Evolutionary conservation across 768 basidiomycete species (phyloP).

Genomic region (Sistotremastrum suecicum): DNA sequence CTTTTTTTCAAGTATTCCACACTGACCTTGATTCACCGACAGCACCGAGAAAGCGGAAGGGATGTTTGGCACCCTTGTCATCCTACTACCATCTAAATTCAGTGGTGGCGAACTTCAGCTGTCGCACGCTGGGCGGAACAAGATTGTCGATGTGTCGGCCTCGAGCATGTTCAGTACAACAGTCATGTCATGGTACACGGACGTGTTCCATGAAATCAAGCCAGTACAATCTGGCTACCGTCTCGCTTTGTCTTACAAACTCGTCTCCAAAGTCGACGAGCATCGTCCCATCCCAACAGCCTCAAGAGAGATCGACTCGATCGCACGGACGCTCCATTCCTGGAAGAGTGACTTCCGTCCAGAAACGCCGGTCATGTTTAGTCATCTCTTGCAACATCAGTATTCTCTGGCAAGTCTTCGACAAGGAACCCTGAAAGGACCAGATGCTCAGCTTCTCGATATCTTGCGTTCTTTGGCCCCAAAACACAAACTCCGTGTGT

Average conservation of each 20-base stretch:
- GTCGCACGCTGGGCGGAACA: conserved; percentile 20
- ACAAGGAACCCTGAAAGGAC: conserved; percentile 22
- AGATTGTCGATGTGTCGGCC: conserved; percentile 22
- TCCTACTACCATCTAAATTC: conserved; percentile 32
- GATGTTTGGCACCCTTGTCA: conserved; percentile 38
- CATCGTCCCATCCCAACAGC: conserved; percentile 9
- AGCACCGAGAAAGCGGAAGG: conserved; percentile 33
- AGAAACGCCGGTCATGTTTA: conserved; percentile 19
- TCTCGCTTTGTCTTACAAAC: conserved; percentile 36
- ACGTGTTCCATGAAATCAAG: conserved; percentile 36
- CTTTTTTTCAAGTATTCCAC: background rate
- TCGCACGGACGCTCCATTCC: conserved; percentile 9
- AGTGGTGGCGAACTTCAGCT: conserved; percentile 32
- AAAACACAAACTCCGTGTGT: conserved; percentile 20
- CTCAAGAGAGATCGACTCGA: too few species aligned
- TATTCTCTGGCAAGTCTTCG: conserved; percentile 18
- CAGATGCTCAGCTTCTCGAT: conserved; percentile 21
- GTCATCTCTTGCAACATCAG: conserved; percentile 21
- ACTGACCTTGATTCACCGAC: background rate
- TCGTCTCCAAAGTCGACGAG: conserved; percentile 23
- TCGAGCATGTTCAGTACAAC: conserved; percentile 20
- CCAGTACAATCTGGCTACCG: conserved; percentile 34
- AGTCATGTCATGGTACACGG: conserved; percentile 38
- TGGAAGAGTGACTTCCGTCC: conserved; percentile 10
- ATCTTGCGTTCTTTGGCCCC: conserved; percentile 19